Evolutionary conservation across 1,284 basidiomycete species (phyloP).

Genomic region (Mycosarcoma mackinlayi): DNA sequence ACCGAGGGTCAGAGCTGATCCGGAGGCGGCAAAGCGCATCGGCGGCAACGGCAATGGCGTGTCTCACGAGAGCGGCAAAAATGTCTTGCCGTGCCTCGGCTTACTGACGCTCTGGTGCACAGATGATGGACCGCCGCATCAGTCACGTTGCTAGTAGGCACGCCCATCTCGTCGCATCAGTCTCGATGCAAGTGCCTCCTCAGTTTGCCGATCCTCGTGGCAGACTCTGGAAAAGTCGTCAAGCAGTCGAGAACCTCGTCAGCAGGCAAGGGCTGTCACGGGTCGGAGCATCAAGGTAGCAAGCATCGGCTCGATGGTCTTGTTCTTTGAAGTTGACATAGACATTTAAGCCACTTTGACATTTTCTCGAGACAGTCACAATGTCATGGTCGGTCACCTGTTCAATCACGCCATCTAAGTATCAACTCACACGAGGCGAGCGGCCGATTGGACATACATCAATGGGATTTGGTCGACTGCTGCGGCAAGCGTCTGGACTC

Average conservation of each 20-base stretch:
- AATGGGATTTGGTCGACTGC: not conserved
- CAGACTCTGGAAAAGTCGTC: not conserved
- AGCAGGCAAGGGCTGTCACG: not conserved
- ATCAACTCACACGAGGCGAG: no score
- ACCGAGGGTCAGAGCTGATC: no score
- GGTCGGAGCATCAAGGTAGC: not conserved
- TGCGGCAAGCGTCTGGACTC: conserved; percentile 8
- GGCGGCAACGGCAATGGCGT: no score
- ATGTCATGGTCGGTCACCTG: not conserved
- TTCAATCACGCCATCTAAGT: not conserved
- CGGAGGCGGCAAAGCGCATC: no score
- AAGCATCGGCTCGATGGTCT: not conserved
- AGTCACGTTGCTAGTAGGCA: no score
- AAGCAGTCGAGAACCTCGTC: not conserved
- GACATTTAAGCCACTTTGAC: not conserved
- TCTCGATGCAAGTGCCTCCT: no score
- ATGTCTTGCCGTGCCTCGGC: no score
- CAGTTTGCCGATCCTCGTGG: no score
- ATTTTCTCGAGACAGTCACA: not conserved
- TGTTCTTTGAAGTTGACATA: not conserved
- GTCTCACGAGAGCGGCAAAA: no score
- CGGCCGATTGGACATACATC: not conserved
- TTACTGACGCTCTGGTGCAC: no score
- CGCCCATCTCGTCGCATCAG: no score
- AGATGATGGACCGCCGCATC: no score